A percentile compares a stretch with the other conserved stretches of the same genome.
Conservation (phyloP, 257 asterid species). For the Capsicum baccatum region DNA sequence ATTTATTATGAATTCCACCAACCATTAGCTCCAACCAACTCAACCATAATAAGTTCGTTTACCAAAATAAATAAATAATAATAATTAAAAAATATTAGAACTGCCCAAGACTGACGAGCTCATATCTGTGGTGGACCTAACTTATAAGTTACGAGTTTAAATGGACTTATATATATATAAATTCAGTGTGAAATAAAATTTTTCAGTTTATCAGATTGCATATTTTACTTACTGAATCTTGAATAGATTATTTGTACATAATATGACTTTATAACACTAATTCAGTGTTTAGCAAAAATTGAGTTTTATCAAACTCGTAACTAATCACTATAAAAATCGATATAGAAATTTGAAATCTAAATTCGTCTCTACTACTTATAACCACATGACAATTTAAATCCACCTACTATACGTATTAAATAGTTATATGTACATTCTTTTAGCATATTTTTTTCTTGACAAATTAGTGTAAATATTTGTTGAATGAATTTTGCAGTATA, state of each 20-base stretch:
- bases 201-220: not conserved
- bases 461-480: no score
- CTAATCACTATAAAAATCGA: no score
- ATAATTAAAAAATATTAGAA: not conserved
- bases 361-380: no score
- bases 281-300: not conserved
- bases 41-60: not conserved
- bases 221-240: not conserved
- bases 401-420: no score
- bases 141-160: not conserved
- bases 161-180: no score
- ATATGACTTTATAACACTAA: not conserved
- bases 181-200: not conserved
- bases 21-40: not conserved
- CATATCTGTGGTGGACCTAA: not conserved
- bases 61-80: not conserved
- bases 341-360: no score
- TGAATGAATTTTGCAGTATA: constrained; percentile 54
- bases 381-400: no score
- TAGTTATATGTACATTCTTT: not conserved
- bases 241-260: not conserved
- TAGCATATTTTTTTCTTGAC: not conserved
- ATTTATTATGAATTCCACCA: not conserved
- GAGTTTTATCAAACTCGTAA: not conserved
- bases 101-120: not conserved